phyloP scores from a whole-genome alignment of 192 early-diverging fungal genomes.

The Coemansia sp. region DNA sequence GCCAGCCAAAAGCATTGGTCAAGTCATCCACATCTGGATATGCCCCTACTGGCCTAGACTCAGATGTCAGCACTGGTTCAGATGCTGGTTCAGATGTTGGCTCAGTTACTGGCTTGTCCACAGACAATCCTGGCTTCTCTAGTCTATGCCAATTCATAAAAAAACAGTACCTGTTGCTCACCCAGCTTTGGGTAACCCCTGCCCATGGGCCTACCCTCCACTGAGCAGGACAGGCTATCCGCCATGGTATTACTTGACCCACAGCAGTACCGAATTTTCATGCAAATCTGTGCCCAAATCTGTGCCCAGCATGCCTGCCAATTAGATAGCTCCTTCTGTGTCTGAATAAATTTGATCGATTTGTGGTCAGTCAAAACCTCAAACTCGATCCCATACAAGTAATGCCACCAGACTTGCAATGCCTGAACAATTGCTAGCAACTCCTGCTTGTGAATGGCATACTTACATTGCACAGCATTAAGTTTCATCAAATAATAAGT shows the following conservation, averaged over 20 bases:
- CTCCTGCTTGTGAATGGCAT: constrained; percentile 11
- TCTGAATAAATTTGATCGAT: neutral
- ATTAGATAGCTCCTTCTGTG: neutral
- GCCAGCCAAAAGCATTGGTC: no score
- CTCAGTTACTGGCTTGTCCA: no score
- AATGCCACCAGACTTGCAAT: neutral
- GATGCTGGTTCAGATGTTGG: no score
- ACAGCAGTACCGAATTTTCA: neutral
- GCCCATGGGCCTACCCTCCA: neutral
- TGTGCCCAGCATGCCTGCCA: neutral
- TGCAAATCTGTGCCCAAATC: neutral
- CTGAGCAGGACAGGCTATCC: neutral
- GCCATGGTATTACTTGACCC: neutral
- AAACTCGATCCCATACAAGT: neutral
- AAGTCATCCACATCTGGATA: no score
- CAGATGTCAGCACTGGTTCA: no score
- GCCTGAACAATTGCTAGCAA: neutral
- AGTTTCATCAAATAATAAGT: constrained; percentile 13
- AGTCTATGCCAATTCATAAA: neutral
- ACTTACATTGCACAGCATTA: neutral
- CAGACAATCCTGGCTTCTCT: no score
- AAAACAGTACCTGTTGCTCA: neutral
- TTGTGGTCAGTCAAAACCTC: constrained; percentile 7
- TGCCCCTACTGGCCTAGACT: no score
- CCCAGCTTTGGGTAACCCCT: neutral